Percentiles rank a stretch among this genome's conserved stretches.
Evolutionary conservation across 2,329 filamentous ascomycete species (phyloP).

Genomic region (Bipolaris victoriae): DNA sequence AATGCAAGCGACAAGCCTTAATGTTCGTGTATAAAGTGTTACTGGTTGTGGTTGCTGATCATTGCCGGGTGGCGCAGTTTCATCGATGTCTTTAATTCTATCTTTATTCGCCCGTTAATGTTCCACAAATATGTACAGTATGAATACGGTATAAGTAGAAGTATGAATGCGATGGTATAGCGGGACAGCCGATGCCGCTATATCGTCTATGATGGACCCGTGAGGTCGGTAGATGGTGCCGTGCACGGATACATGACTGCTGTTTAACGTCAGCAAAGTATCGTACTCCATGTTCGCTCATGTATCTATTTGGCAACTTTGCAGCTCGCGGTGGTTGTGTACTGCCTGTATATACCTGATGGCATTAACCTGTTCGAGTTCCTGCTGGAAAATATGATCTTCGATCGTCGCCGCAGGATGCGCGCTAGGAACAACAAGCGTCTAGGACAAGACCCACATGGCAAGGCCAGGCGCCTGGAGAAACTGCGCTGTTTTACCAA

Average conservation of each 20-base stretch:
- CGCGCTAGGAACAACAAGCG: conserved; percentile 6
- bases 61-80: neutral
- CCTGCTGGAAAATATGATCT: neutral
- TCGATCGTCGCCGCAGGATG: neutral
- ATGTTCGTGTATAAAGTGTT: neutral
- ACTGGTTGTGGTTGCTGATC: neutral
- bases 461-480: conserved; percentile 4
- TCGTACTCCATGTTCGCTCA: neutral
- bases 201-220: no score
- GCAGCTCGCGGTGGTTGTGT: neutral
- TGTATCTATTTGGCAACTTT: neutral
- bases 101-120: neutral
- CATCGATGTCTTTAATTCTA: neutral
- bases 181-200: no score
- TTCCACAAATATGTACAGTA: neutral
- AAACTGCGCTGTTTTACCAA: conserved; percentile 6
- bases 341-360: neutral
- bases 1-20: neutral
- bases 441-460: conserved; percentile 9
- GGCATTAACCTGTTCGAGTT: neutral
- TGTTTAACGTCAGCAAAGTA: no score
- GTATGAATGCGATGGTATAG: no score
- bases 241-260: no score
- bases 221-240: no score
- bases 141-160: no score